These are phyloP conservation scores for Cercophora scortea DNA, from an alignment of 495 filamentous ascomycete species.

Conservation along the genomic window DNA sequence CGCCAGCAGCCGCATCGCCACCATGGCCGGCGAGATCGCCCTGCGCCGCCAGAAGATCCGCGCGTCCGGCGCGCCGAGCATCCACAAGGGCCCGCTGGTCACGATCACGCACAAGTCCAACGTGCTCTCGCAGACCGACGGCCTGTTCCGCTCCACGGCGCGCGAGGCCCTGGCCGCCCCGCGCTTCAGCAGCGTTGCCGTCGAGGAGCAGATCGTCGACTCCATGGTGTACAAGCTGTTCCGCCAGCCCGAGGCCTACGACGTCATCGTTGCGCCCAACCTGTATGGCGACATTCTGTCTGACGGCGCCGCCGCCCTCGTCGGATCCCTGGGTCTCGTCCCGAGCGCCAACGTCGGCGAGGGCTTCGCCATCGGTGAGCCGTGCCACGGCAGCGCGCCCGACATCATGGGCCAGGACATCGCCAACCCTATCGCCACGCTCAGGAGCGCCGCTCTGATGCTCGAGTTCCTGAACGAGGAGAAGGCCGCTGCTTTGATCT, in stretches of 20 bases:
- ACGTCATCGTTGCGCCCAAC: conserved; percentile 97
- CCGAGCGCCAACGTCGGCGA: conserved; percentile 96
- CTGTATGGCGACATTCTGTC: conserved; percentile 96
- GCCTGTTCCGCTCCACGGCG: conserved; percentile 81
- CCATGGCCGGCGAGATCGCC: conserved; percentile 91
- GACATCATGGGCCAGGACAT: conserved; percentile 91
- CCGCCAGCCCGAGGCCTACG: conserved; percentile 87
- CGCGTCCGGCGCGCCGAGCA: conserved; percentile 32
- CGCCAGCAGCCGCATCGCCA: conserved; percentile 75
- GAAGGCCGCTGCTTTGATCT: conserved; percentile 79
- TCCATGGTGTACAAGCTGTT: conserved; percentile 99
- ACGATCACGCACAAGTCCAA: conserved; percentile 99
- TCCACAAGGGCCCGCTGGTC: conserved; percentile 65
- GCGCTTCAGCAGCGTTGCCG: conserved; percentile 52
- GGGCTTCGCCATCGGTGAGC: conserved; percentile 92
- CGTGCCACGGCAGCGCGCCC: conserved; percentile 91
- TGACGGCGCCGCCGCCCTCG: conserved; percentile 90
- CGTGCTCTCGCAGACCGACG: conserved; percentile 93
- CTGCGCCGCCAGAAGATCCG: conserved; percentile 77
- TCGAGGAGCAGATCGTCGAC: conserved; percentile 98
- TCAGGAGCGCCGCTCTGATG: conserved; percentile 88
- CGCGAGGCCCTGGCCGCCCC: conserved; percentile 58
- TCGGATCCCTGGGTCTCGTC: conserved; percentile 88
- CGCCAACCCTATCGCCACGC: conserved; percentile 92
- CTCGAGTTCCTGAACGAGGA: conserved; percentile 88